Base-by-base conservation (phyloP, 2,329 filamentous ascomycete species). In the Alternaria novae-zelandiae region DNA sequence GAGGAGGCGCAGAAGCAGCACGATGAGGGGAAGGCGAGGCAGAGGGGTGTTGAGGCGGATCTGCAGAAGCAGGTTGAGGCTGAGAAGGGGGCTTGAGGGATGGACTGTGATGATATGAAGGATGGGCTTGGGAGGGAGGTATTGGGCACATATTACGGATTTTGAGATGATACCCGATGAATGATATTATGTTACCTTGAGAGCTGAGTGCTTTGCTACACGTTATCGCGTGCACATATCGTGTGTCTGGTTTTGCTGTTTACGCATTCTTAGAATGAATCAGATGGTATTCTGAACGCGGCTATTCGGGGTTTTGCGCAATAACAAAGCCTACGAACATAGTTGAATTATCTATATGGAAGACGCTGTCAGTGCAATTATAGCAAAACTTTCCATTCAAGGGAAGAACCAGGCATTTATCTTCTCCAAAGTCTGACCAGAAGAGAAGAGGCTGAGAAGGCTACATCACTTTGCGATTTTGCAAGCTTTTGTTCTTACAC, bases 41-140 rank as follows among this genome's bases (percentile, higher is more conserved):
- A 97, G 86, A 87, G 93, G 20, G 91, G 93, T 54, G 94, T 90
- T 2, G 94, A 97, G 86, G 83, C 86, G 41, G 93, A 97, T 75
- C 86, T 97, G 60, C 83, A 91, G 80, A 94, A 93, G 87, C 84
- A 92, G 84, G 87, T 60, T 8, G 65, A 74, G 64, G 25, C 50
- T 13, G 59, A 61, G 6, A 54, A 23, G 54, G 9, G 46, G 36
- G 2, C 36, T 6, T 41, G 36, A 41, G 9, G 0, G n/a, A 0
- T n/a, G n/a, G n/a, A 6, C 1, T 28, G 13, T 3, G 12, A 11
- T 23, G 28, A 8, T 9, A 3, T 12, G 3, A 11, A 6, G 17
- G 17, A 17, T 32, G 5, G 8, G 6, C 23, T 23, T 13, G 41
- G 8, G 23, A 23, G 10, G 44, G 13, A 44, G 2, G 46, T 32